Percentiles rank a stretch among this genome's conserved stretches.
Evolutionary conservation across 2,329 filamentous ascomycete species (phyloP).

Genomic region (Phialocephala subalpina): DNA sequence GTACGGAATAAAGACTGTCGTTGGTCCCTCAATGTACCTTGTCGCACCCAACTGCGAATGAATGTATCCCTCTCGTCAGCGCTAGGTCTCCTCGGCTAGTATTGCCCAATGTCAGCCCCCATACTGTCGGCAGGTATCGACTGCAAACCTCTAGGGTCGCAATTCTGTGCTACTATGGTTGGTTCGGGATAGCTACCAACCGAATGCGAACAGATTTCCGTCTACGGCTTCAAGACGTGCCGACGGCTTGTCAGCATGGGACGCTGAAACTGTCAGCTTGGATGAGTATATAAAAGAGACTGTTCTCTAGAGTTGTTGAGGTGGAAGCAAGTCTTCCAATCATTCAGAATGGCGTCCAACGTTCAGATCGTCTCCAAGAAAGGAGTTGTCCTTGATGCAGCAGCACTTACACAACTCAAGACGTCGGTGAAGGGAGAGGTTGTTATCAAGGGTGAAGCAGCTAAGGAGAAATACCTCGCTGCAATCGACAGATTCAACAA

Average conservation of each 20-base stretch:
- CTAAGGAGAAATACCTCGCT: slow-evolving; percentile 21
- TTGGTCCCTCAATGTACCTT: too few relatives aligned
- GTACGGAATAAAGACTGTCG: too few relatives aligned
- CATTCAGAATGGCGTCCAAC: slow-evolving; percentile 5
- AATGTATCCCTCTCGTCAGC: too few relatives aligned
- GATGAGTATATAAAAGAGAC: background rate
- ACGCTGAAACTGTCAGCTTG: background rate
- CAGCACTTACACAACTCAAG: slow-evolving; percentile 22
- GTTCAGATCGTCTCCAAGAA: slow-evolving; percentile 10
- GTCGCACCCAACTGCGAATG: too few relatives aligned
- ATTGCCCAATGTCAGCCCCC: too few relatives aligned
- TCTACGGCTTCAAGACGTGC: too few relatives aligned
- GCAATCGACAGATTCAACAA: slow-evolving; percentile 31
- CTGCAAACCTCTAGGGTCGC: too few relatives aligned
- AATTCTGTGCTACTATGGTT: too few relatives aligned
- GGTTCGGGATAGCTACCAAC: too few relatives aligned
- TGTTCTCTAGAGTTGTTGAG: background rate
- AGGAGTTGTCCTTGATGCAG: slow-evolving; percentile 4
- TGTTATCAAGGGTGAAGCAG: slow-evolving; percentile 20
- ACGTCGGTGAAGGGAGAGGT: slow-evolving; percentile 17
- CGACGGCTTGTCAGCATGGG: background rate
- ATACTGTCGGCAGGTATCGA: too few relatives aligned
- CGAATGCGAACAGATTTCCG: too few relatives aligned
- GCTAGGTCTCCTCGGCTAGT: too few relatives aligned
- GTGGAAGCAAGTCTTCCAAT: background rate